Percentiles rank a stretch among this genome's conserved stretches.
Conservation (phyloP, 192 early-diverging fungal genomes). For the Lobosporangium transversale region DNA sequence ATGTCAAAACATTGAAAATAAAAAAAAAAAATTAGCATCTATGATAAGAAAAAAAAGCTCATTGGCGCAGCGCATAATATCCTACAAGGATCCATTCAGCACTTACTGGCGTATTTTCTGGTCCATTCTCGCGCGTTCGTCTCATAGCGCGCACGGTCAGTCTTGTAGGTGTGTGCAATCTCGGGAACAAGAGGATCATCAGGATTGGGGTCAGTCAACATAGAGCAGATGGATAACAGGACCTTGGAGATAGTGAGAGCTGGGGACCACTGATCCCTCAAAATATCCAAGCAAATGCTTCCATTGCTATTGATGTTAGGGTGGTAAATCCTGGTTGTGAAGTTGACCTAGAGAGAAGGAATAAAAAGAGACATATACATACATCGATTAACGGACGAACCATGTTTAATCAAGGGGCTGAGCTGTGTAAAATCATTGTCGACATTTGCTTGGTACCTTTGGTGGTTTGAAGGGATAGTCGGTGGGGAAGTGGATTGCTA, state of each 20-base stretch:
- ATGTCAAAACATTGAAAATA: slow-evolving; percentile 1
- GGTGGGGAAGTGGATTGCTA: slow-evolving; percentile 97
- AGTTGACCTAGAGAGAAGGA: slow-evolving; percentile 92
- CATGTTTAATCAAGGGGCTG: no score
- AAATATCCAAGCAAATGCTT: slow-evolving; percentile 97
- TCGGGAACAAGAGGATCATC: slow-evolving; percentile 98
- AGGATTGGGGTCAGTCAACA: slow-evolving; percentile 99
- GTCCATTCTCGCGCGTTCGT: slow-evolving; percentile 94
- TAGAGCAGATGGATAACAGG: slow-evolving; percentile 96
- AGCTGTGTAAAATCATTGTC: no score
- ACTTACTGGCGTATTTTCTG: slow-evolving; percentile 83
- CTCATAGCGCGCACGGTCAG: slow-evolving; percentile 89
- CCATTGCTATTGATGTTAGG: slow-evolving; percentile 99
- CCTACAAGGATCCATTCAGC: no score
- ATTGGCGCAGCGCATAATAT: no score
- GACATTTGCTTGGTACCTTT: slow-evolving; percentile 78
- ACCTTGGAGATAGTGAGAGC: slow-evolving; percentile 99
- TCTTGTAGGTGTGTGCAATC: slow-evolving; percentile 98
- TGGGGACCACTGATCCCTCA: slow-evolving; percentile 99
- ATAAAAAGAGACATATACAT: no score
- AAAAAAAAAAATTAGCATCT: neutral
- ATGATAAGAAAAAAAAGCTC: no score
- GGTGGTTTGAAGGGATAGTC: slow-evolving; percentile 99
- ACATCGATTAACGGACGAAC: no score
- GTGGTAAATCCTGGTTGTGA: slow-evolving; percentile 97